phyloP scores from a whole-genome alignment of 164 flowering plant genomes.

The Tinospora cordifolia region DNA sequence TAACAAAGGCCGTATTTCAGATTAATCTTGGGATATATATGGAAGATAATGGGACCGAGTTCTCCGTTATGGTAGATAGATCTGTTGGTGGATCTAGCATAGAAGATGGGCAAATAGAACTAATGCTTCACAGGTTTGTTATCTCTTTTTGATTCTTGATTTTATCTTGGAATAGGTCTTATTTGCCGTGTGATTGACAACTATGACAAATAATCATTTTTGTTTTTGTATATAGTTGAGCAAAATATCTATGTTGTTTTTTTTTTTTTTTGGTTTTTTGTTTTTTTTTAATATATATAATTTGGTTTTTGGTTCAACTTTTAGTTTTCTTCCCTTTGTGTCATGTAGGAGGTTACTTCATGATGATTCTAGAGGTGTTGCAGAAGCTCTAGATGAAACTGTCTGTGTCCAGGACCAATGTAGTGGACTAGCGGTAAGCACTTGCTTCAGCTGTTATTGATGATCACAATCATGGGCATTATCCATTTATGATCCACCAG shows the following conservation, averaged over 20 bases:
- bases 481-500: no score
- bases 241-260: not conserved
- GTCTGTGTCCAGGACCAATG: conserved; percentile 26
- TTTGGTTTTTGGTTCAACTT: not conserved
- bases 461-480: not conserved
- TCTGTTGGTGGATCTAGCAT: conserved; percentile 84
- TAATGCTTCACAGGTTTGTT: conserved; percentile 87
- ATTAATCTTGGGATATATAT: conserved; percentile 84
- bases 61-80: conserved; percentile 92
- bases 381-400: conserved; percentile 33
- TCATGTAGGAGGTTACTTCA: conserved; percentile 32
- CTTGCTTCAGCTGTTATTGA: not conserved
- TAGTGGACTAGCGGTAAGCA: conserved; percentile 40
- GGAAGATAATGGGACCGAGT: conserved; percentile 52
- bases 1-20: conserved; percentile 28
- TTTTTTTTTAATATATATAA: no score
- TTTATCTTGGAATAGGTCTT: not conserved
- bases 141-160: conserved; percentile 13
- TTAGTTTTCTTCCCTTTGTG: not conserved
- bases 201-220: no score
- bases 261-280: not conserved
- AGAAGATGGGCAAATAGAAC: conserved; percentile 82
- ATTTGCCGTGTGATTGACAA: not conserved
- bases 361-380: conserved; percentile 43
- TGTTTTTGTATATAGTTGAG: not conserved